A percentile compares a stretch with the other conserved stretches of the same genome.
phyloP scores from a whole-genome alignment of 2,329 filamentous ascomycete species.

The Decorospora gaudefroyi region DNA sequence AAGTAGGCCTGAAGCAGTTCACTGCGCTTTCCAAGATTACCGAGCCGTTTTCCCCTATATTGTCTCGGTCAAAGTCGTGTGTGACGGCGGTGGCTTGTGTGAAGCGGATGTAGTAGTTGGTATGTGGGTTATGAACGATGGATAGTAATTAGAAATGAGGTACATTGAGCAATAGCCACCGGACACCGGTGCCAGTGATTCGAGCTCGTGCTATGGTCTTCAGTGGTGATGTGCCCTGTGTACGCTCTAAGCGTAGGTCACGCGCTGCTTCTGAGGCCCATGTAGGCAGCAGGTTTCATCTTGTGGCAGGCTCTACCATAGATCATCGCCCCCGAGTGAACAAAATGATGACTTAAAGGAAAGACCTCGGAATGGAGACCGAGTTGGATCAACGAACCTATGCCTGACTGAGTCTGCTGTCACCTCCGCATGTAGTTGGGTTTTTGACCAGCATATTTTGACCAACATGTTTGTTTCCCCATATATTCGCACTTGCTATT shows the following conservation, averaged over 20 bases:
- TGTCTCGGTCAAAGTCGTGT: too few species aligned
- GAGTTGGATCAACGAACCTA: too few species aligned
- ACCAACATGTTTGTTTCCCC: too few species aligned
- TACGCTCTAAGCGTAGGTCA: constrained; percentile 33
- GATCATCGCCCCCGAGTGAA: too few species aligned
- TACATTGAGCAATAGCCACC: constrained; percentile 8
- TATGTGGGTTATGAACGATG: neutral
- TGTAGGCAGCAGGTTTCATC: constrained; percentile 35
- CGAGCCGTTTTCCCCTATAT: too few species aligned
- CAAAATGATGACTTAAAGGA: neutral
- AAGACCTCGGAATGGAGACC: neutral
- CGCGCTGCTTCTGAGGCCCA: constrained; percentile 19
- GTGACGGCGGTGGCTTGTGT: neutral
- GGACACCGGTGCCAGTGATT: constrained; percentile 17
- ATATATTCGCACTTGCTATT: too few species aligned
- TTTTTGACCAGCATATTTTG: too few species aligned
- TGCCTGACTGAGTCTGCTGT: too few species aligned
- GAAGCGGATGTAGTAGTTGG: neutral
- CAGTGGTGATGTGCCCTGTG: constrained; percentile 23
- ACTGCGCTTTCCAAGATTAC: too few species aligned
- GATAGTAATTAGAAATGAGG: constrained; percentile 5
- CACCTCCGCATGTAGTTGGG: too few species aligned
- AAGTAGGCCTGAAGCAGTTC: neutral
- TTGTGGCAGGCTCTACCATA: constrained; percentile 1
- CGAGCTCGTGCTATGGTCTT: constrained; percentile 34